These are phyloP conservation scores for Strombidium stylifer DNA, from an alignment of 73 alveolate genomes.

Conservation along the genomic window DNA sequence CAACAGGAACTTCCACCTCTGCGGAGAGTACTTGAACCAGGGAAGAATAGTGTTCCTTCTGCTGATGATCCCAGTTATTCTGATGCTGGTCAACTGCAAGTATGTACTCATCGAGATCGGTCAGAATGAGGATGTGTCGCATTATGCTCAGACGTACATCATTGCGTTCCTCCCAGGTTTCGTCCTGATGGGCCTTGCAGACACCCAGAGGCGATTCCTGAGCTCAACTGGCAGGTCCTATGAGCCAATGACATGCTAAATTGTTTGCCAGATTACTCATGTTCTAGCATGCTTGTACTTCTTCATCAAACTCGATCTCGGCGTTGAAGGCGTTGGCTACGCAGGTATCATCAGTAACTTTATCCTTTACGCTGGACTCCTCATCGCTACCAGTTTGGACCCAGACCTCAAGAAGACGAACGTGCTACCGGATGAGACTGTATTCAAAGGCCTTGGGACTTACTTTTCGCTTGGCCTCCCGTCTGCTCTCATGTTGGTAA, in stretches of 20 bases:
- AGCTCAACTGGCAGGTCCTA: not conserved
- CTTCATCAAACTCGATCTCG: not conserved
- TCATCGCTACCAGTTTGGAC: not conserved
- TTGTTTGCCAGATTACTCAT: not conserved
- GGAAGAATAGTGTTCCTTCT: not conserved
- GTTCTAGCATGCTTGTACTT: constrained; percentile 2
- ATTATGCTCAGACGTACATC: not conserved
- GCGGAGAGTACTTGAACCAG: not conserved
- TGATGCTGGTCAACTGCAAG: not conserved
- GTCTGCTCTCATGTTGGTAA: not conserved
- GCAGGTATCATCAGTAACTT: not conserved
- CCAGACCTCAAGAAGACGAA: not conserved
- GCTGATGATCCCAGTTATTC: not conserved
- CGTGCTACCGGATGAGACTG: not conserved
- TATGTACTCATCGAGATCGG: not conserved
- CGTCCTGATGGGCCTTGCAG: not conserved
- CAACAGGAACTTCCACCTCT: too few relatives aligned
- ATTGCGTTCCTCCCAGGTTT: not conserved
- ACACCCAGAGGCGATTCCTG: not conserved
- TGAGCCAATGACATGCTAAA: not conserved
- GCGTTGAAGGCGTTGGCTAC: constrained; percentile 8
- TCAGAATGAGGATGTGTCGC: not conserved
- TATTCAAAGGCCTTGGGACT: not conserved
- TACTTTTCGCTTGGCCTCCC: constrained; percentile 2
- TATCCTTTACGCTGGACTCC: not conserved